Base-by-base conservation (phyloP, 345 rosid species). In the Trapa incisa region DNA sequence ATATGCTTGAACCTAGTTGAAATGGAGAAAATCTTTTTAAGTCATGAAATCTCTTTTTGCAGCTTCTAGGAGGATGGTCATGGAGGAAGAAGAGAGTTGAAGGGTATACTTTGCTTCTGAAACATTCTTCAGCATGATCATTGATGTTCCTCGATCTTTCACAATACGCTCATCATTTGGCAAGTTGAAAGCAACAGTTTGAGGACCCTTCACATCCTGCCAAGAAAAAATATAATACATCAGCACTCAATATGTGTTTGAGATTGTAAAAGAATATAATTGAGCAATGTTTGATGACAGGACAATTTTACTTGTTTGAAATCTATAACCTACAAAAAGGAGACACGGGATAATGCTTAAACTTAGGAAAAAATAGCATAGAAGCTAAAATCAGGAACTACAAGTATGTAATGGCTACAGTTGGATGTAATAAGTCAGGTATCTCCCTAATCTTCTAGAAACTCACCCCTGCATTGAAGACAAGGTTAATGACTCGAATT, bases 131-230 rank as follows among this genome's bases (percentile, higher is more conserved):
- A 93, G 89, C 81, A 93, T 93, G 75, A 90, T 96, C 97, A 93
- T 90, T 58, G 98, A 87, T 65, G 97, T 87, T 82, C 98, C 98
- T 67, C 89, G 85, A 65, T 88, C 97, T 73, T 88, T 88, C 37
- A 90, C 97, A 47, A 84, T 87, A 48, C 82, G 89, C 78, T 93
- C 97, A 78, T 93, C 98, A 65, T 93, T 93, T 68, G 98, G 98
- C 66, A 93, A 80, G 73, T 90, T 93, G 76, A 83, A 93, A 76
- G 98, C 98, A 83, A 88, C 93, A 63, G 92, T 90, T 73, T 89
- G 98, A 71, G 98, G 97, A 67, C 98, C 98, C 67, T 76, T 90
- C 62, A 93, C 96, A 84, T 90, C 98, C 97, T 93, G 85, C 11
- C 50, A 65, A 17, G 11, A 38, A 41, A 54, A 37, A 61, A 47